Base-by-base conservation (phyloP, 108 stramenopile genomes). In the Skeletonema menzelii region DNA sequence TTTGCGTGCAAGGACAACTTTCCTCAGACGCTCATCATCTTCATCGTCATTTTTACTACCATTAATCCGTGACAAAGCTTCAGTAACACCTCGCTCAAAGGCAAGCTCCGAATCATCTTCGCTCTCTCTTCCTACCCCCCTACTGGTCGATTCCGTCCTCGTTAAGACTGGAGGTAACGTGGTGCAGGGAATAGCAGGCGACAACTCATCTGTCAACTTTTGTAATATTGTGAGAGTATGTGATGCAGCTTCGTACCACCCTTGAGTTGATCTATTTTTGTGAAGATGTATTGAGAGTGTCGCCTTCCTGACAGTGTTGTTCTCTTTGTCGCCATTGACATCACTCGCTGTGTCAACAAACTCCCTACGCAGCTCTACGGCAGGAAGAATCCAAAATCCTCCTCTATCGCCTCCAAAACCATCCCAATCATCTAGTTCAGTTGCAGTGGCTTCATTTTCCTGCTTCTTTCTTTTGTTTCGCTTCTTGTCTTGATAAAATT, bases 1-100 rank as follows among this genome's bases (percentile, higher is more conserved):
- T 57, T 84, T 73, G 62, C 93, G 69, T 32, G 88, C 90, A 30
- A 91, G 68, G 4, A 91, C 93, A 0, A 91, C 93, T 71, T 91
- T 91, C 66, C 86, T 53, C 20, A 91, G 61, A 28, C 56, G 64
- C n/a, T 38, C 19, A n/a, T 34, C 38, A 4, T 69, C 60, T 12
- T 19, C 67, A 27, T 69, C 27, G 2, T 42, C 40, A 0, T 42
- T 15, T 24, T 31, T 55, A 22, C 27, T 67, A 12, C 17, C 20
- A 4, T 79, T 63, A 49, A 90, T 82, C 47, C 70, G 77, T 26
- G 67, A 63, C 31, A 90, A 72, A 3, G 89, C 89, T 14, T 84
- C 82, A 14, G 70, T 75, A 6, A 92, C 86, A 4, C 86, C 88
- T 22, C 76, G 63, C 67, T 93, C 92, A 67, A 87, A 89, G 34